These are phyloP conservation scores for Bipolaris bicolor DNA, from an alignment of 2,329 filamentous ascomycete species.

Conservation along the genomic window DNA sequence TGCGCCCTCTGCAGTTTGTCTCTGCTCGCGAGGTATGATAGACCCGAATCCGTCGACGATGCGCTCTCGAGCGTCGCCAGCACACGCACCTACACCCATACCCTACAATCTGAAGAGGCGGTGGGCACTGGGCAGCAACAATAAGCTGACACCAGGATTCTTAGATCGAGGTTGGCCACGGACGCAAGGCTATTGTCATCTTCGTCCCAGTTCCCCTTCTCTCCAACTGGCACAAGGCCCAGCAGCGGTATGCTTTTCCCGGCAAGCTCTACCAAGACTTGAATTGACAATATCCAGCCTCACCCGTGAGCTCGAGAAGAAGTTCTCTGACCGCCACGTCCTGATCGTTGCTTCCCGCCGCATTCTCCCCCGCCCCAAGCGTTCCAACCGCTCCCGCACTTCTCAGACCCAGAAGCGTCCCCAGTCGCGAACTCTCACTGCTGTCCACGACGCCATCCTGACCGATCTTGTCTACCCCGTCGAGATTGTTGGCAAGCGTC, in stretches of 20 bases:
- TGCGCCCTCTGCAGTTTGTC: conserved; percentile 98
- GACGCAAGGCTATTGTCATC: conserved; percentile 99
- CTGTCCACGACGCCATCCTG: conserved; percentile 98
- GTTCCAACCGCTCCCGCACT: conserved; percentile 94
- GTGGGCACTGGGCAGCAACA: conserved; percentile 62
- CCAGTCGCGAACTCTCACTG: conserved; percentile 94
- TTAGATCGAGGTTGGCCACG: conserved; percentile 99
- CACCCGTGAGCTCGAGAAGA: conserved; percentile 99
- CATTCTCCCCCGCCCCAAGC: conserved; percentile 98
- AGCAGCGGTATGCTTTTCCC: conserved; percentile 85
- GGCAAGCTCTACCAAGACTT: not conserved
- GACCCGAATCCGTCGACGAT: conserved; percentile 31
- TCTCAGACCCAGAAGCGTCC: conserved; percentile 98
- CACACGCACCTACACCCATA: conserved; percentile 29
- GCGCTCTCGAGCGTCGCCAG: conserved; percentile 39
- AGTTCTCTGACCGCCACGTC: conserved; percentile 99
- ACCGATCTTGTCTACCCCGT: conserved; percentile 98
- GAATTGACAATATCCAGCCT: conserved; percentile 64
- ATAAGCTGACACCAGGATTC: conserved; percentile 62
- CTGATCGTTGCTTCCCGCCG: conserved; percentile 98
- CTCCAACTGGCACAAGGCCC: conserved; percentile 97
- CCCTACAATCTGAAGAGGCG: conserved; percentile 56
- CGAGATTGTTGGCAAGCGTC: conserved; percentile 99
- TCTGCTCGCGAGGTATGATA: conserved; percentile 97
- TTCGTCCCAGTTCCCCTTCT: conserved; percentile 99